Conservation (phyloP, 1,139 yeast species). For the Saccharomycopsis hybrid region DNA sequence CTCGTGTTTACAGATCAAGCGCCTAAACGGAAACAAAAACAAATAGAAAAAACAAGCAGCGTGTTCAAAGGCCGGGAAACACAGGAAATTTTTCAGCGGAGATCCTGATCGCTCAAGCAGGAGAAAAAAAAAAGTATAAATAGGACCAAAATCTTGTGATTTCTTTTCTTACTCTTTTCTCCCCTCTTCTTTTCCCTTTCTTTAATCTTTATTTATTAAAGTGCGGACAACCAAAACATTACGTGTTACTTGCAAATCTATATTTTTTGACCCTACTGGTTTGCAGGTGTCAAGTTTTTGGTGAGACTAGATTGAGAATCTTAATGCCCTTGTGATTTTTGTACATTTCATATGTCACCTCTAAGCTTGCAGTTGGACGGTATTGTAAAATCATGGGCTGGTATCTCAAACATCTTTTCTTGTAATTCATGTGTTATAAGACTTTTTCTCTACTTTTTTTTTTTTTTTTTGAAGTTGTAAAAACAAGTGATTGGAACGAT, state of each 20-base stretch:
- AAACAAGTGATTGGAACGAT: neutral
- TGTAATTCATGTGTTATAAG: neutral
- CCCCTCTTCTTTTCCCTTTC: conserved; percentile 7
- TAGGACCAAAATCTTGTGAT: neutral
- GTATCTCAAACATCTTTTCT: conserved; percentile 19
- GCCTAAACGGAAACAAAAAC: conserved; percentile 3
- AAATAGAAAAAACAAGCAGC: neutral
- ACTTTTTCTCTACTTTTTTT: neutral
- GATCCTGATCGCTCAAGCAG: too few species aligned
- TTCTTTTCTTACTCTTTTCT: neutral
- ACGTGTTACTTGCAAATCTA: conserved; percentile 20
- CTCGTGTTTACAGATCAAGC: neutral
- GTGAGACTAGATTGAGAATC: conserved; percentile 21
- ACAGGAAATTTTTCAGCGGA: too few species aligned
- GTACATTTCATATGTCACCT: conserved; percentile 17
- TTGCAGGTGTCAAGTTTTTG: conserved; percentile 22
- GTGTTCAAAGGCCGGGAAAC: too few species aligned
- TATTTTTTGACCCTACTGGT: conserved; percentile 7
- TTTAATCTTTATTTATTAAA: conserved; percentile 18
- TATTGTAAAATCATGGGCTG: conserved; percentile 22
- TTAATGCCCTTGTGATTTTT: conserved; percentile 21
- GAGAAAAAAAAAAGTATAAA: too few species aligned
- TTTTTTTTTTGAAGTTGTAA: neutral
- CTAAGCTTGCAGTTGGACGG: conserved; percentile 22
- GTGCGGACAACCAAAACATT: conserved; percentile 23